Evolutionary conservation across 495 filamentous ascomycete species (phyloP), one percentile per base, ranked within the genome.

Genomic region (Penicillium waksmanii): DNA sequence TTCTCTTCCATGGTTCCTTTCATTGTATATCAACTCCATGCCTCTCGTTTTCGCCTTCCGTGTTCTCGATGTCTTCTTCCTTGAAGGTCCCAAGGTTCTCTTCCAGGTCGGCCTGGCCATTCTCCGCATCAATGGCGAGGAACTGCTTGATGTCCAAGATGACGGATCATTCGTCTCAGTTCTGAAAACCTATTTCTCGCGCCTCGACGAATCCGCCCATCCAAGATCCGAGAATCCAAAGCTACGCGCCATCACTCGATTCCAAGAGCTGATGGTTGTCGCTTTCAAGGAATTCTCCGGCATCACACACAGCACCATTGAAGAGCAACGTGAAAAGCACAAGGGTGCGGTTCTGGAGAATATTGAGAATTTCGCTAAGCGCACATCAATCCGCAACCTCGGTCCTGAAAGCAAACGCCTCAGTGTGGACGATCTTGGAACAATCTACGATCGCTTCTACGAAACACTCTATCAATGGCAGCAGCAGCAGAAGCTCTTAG

Each of bases 21-120:
- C 93, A 7, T 82, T 98, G 5, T 98, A 98, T 70, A 96, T 98
- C 79, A 98, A 98, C 79, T 97, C 93, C 0, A 98, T 98, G 94
- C 95, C 95, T 6, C 78, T 98, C 0, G 91, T 97, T 4, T 98
- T 98, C 71, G 95, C 95, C 31, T 97, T 97, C 74, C 84, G 95
- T 36, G 95, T 98, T 19, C 72, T 98, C 48, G 95, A 98, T 69
- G 93, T 98, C 51, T 98, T 98, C 77, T 98, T 98, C 75, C 83
- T 98, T 46, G 95, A 98, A 74, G 95, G 95, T 0, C 93, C 95
- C 4, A 98, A 97, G 73, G 95, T 98, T 2, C 80, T 98, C 4
- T 98, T 98, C 75, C 95, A 98, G 67, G 88, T 98, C 53, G 95
- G 95, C 31, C 77, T 98, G 54, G 95, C 95, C 25, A 98, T 98